Evolutionary conservation across 2,329 filamentous ascomycete genomes (phyloP).

Genomic region (Cyclaneusma minus): DNA sequence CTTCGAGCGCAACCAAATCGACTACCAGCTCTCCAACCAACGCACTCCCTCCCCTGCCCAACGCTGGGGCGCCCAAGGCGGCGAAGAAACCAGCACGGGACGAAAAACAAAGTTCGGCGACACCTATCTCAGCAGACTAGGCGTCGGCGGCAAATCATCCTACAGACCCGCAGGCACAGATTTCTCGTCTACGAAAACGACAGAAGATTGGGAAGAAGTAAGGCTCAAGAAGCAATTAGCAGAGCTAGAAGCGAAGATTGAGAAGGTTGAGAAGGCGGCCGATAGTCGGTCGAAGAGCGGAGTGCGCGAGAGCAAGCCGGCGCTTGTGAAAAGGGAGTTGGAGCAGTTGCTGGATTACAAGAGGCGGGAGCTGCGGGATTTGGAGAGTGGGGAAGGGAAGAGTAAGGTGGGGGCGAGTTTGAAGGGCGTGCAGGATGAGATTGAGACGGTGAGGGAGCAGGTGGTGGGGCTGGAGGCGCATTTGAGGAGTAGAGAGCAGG

Average conservation of each 20-base stretch:
- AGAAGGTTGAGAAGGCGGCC: slow-evolving; percentile 61
- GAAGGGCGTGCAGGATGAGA: slow-evolving; percentile 68
- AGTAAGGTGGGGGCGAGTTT: slow-evolving; percentile 55
- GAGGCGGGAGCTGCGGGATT: slow-evolving; percentile 57
- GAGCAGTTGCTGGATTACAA: slow-evolving; percentile 95
- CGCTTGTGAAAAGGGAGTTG: slow-evolving; percentile 83
- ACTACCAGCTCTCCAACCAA: slow-evolving; percentile 80
- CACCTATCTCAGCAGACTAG: slow-evolving; percentile 83
- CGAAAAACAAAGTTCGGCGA: slow-evolving; percentile 96
- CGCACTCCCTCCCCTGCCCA: slow-evolving; percentile 45
- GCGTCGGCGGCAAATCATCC: slow-evolving; percentile 56
- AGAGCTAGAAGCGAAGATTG: slow-evolving; percentile 79
- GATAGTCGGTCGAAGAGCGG: slow-evolving; percentile 46
- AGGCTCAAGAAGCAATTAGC: slow-evolving; percentile 81
- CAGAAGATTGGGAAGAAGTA: slow-evolving; percentile 94
- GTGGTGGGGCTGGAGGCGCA: slow-evolving; percentile 81
- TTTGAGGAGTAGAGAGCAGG: slow-evolving; percentile 58
- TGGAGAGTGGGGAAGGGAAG: slow-evolving; percentile 57
- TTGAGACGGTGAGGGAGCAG: slow-evolving; percentile 84
- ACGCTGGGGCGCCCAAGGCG: slow-evolving; percentile 64
- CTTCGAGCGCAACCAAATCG: slow-evolving; percentile 92
- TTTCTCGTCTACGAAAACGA: slow-evolving; percentile 70
- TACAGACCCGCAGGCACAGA: slow-evolving; percentile 80
- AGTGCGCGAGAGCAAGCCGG: slow-evolving; percentile 66
- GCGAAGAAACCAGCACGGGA: slow-evolving; percentile 69